These are phyloP conservation scores for Auricularia cornea DNA, from an alignment of 768 basidiomycete genomes.

Conservation along the genomic window DNA sequence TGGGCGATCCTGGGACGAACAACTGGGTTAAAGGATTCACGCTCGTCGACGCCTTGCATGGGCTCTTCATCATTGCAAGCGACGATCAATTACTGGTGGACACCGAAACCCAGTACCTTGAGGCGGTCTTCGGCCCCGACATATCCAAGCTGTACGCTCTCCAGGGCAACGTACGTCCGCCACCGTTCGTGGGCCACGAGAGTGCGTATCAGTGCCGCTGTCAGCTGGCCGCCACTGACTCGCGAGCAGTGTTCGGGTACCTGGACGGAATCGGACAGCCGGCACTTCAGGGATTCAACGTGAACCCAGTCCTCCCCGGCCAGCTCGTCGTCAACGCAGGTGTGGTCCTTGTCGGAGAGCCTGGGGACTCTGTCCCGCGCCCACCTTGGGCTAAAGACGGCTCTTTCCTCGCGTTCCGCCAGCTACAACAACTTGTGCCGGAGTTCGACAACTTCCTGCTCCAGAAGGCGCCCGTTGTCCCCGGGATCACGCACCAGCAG, in stretches of 20 bases:
- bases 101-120: conserved; percentile 9
- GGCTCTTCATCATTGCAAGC: conserved; percentile 43
- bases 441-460: conserved; percentile 24
- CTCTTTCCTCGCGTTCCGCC: conserved; percentile 23
- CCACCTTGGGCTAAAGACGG: conserved; percentile 24
- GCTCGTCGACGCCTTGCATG: conserved; percentile 34
- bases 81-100: conserved; percentile 32
- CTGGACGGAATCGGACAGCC: conserved; percentile 25
- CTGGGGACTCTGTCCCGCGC: conserved; percentile 17
- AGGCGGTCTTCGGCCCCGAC: conserved; percentile 31
- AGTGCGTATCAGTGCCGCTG: conserved; percentile 3
- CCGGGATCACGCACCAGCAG: conserved; percentile 12
- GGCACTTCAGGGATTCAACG: conserved; percentile 22
- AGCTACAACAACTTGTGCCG: conserved; percentile 27
- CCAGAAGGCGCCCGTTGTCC: conserved; percentile 14
- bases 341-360: conserved; percentile 18
- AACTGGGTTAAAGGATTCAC: conserved; percentile 42
- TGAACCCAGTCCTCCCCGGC: conserved; percentile 10
- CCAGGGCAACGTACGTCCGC: conserved; percentile 27
- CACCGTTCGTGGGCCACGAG: conserved; percentile 16
- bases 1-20: conserved; percentile 25
- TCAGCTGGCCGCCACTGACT: conserved; percentile 3
- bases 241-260: conserved; percentile 13
- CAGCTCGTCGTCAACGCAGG: conserved; percentile 20
- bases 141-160: conserved; percentile 31